Percentiles rank a stretch among this genome's conserved stretches.
Evolutionary conservation across 1,284 basidiomycete genomes (phyloP).

Genomic region (Caloboletus firmus): DNA sequence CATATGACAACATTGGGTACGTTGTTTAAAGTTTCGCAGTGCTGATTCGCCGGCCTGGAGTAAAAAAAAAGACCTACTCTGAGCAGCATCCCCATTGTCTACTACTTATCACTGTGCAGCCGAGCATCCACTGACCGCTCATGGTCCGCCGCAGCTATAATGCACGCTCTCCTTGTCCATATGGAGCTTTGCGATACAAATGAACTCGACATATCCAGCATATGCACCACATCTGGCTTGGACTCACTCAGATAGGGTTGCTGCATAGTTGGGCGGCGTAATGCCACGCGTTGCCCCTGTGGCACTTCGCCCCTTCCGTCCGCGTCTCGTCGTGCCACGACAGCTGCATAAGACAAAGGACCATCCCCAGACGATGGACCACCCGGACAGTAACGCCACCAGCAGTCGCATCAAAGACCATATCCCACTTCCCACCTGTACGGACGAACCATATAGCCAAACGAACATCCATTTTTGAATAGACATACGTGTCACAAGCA

Average conservation of each 20-base stretch:
- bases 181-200: slow-evolving; percentile 12
- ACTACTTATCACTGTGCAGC: too few species aligned
- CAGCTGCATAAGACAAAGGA: neutral
- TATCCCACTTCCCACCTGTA: slow-evolving; percentile 17
- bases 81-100: neutral
- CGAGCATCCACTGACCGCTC: neutral
- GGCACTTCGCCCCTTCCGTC: slow-evolving; percentile 4
- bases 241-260: too few species aligned
- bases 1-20: slow-evolving; percentile 1
- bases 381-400: neutral
- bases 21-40: neutral
- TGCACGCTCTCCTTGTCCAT: neutral
- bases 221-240: slow-evolving; percentile 30
- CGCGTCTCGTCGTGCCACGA: slow-evolving; percentile 2
- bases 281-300: slow-evolving; percentile 9
- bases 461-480: slow-evolving; percentile 12
- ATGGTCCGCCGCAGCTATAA: neutral
- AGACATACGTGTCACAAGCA: neutral
- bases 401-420: neutral
- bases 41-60: neutral
- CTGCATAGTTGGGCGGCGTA: slow-evolving; percentile 9
- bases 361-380: neutral
- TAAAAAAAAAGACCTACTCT: neutral
- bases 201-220: slow-evolving; percentile 36
- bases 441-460: neutral